Evolutionary conservation across 768 basidiomycete species (phyloP).

Genomic region (Termitomyces heimii): DNA sequence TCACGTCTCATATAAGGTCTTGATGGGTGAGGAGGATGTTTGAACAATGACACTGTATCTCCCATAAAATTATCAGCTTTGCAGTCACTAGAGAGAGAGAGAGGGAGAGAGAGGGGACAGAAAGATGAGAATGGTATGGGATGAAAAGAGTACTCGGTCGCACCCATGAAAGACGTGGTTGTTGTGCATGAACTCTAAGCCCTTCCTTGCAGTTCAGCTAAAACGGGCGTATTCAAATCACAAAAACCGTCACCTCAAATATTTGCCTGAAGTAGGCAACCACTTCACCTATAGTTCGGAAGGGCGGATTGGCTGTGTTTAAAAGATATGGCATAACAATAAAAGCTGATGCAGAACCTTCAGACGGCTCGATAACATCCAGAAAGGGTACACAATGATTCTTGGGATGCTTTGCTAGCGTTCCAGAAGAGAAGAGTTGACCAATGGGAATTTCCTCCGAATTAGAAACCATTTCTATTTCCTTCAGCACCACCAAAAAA

Average conservation of each 20-base stretch:
- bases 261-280: background rate
- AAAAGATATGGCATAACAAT: background rate
- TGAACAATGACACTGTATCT: background rate
- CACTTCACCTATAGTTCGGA: background rate
- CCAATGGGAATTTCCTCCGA: background rate
- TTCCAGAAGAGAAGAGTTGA: background rate
- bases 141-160: background rate
- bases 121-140: background rate
- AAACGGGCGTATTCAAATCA: no score
- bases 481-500: background rate
- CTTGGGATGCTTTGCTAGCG: background rate
- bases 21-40: background rate
- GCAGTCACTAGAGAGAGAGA: background rate
- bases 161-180: conserved; percentile 1
- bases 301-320: background rate
- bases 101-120: no score
- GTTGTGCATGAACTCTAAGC: background rate
- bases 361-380: background rate
- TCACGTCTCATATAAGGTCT: background rate
- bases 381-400: background rate
- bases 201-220: background rate
- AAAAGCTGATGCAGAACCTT: background rate
- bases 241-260: background rate
- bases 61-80: conserved; percentile 1
- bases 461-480: background rate